Base-by-base conservation (phyloP, 257 asterid genomes). In the Perilla frutescens region DNA sequence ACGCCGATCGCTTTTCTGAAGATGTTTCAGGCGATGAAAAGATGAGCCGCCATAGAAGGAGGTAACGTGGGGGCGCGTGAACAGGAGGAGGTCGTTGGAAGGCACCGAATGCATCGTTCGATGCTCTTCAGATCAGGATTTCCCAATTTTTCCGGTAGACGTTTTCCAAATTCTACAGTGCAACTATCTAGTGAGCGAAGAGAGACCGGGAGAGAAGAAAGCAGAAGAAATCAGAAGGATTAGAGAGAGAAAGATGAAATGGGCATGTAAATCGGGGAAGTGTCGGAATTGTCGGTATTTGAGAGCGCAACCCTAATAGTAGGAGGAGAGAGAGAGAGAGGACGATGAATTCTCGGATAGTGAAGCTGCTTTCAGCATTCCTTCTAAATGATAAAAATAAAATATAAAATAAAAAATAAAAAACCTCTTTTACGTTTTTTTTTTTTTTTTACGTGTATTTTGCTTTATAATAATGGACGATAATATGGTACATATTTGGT, bases 71-170 rank as follows among this genome's bases (percentile, higher is more conserved):
- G 86, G 83, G 77, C 83, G 87, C 73, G 84, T 67, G 70, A 80
- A 73, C 40, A 84, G 65, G 12, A 77, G 62, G 36, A 68, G 73
- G 29, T 57, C 74, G 69, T 55, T 61, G 26, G 92, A 81, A 84
- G 89, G 92, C 96, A 89, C 89, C 92, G 97, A 89, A 88, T 89
- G 89, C 98, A 94, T 94, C 69, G 85, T 86, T 79, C 93, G 97
- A 91, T 94, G 97, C 97, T 83, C 96, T 85, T 80, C 81, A 68
- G 82, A 79, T 80, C 74, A 73, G 56, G 58, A 67, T 56, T 81
- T 75, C 49, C 82, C 81, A 77, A 75, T 72, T 66, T 14, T 31
- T 62, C 56, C 59, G 76, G 66, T 15, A 31, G 12, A 54, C 48
- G 63, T 20, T 6, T 15, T 66, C 66, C 6, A 20, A 12, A 61